phyloP scores from a whole-genome alignment of 768 basidiomycete genomes.

The Boletus pseudo-olivaceus region DNA sequence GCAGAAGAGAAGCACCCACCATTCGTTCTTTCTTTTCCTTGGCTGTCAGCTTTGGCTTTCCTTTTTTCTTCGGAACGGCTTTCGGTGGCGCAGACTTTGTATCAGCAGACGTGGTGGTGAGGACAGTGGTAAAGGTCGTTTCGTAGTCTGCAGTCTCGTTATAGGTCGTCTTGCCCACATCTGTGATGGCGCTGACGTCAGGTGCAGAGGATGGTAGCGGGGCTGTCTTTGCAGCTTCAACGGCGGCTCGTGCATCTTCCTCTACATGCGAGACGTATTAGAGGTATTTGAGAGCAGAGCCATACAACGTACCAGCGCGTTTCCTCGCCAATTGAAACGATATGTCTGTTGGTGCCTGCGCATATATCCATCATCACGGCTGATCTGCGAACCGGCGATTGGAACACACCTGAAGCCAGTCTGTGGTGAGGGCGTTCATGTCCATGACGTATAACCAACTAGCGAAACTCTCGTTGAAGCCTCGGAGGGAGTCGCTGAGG shows the following conservation, averaged over 20 bases:
- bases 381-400: neutral
- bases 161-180: slow-evolving; percentile 30
- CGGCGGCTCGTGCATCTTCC: slow-evolving; percentile 49
- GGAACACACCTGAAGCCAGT: slow-evolving; percentile 75
- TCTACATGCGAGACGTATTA: slow-evolving; percentile 39
- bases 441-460: slow-evolving; percentile 90
- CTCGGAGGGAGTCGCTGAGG: slow-evolving; percentile 71
- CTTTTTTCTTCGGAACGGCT: slow-evolving; percentile 44
- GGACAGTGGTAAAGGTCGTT: slow-evolving; percentile 34
- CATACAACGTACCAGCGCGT: slow-evolving; percentile 50
- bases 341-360: slow-evolving; percentile 55
- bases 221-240: slow-evolving; percentile 49
- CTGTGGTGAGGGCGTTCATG: slow-evolving; percentile 92
- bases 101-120: slow-evolving; percentile 33
- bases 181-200: slow-evolving; percentile 15
- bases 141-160: slow-evolving; percentile 29
- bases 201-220: slow-evolving; percentile 26
- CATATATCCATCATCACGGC: neutral
- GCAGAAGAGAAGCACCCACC: slow-evolving; percentile 39
- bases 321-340: slow-evolving; percentile 58
- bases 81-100: slow-evolving; percentile 40
- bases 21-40: slow-evolving; percentile 84
- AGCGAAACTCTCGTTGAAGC: slow-evolving; percentile 92
- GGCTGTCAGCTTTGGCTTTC: slow-evolving; percentile 64
- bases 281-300: neutral